These are phyloP conservation scores for Paecilomyces fulvus DNA, from an alignment of 2,329 filamentous ascomycete genomes.

Conservation along the genomic window DNA sequence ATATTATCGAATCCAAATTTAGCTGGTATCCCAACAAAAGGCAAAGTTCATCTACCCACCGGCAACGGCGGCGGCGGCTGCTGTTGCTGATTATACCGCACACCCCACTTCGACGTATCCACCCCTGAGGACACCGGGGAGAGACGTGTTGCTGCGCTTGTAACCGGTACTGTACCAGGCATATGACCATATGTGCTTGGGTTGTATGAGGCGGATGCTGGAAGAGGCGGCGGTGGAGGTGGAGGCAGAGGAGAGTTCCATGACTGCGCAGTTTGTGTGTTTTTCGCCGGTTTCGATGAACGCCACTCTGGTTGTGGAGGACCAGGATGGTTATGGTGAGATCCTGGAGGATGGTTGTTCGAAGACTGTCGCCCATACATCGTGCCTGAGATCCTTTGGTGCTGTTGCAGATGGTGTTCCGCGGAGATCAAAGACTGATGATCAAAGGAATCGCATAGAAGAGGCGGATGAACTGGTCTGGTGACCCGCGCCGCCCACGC, in stretches of 20 bases:
- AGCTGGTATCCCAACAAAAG: background rate
- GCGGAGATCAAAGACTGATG: background rate
- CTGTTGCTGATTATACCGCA: constrained; percentile 32
- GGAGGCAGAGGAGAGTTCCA: constrained; percentile 11
- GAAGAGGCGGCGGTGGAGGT: constrained; percentile 7
- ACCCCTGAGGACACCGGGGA: constrained; percentile 8
- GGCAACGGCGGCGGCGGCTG: constrained; percentile 28
- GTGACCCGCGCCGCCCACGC: background rate
- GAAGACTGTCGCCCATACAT: constrained; percentile 26
- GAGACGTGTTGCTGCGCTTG: constrained; percentile 10
- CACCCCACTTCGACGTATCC: constrained; percentile 35
- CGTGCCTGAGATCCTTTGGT: constrained; percentile 9
- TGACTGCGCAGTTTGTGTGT: constrained; percentile 14
- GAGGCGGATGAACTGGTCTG: background rate
- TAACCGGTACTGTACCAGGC: constrained; percentile 13
- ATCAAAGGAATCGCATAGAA: background rate
- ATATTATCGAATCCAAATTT: constrained; percentile 4
- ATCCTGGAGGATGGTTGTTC: constrained; percentile 13
- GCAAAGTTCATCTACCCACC: constrained; percentile 16
- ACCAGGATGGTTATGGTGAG: constrained; percentile 11
- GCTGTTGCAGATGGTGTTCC: background rate
- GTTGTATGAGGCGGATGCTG: constrained; percentile 18
- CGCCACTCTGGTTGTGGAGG: constrained; percentile 34
- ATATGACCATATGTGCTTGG: constrained; percentile 29
- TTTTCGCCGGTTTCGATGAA: constrained; percentile 12